Conservation (phyloP, 2,329 filamentous ascomycete species). For the Penicillium sp. region DNA sequence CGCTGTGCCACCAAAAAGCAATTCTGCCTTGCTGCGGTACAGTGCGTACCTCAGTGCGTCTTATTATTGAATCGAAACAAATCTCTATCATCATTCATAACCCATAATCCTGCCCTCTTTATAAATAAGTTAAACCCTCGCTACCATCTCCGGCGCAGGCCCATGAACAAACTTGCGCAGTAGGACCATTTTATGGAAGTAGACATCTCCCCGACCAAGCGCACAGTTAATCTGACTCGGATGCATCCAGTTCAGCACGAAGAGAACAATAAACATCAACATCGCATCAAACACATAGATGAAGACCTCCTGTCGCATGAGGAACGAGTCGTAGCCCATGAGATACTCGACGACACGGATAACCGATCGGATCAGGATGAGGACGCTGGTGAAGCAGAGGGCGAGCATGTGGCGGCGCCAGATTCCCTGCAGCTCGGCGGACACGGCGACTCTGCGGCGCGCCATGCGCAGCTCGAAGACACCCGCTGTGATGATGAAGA, state of each 20-base stretch:
- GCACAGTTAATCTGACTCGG: slow-evolving; percentile 32
- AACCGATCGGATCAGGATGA: slow-evolving; percentile 38
- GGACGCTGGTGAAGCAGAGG: slow-evolving; percentile 28
- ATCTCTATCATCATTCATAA: background rate
- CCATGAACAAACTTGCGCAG: slow-evolving; percentile 20
- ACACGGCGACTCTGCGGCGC: slow-evolving; percentile 33
- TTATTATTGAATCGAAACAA: background rate
- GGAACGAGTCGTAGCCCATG: slow-evolving; percentile 35
- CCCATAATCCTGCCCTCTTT: background rate
- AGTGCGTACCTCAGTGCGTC: too few species aligned
- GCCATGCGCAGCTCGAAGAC: slow-evolving; percentile 36
- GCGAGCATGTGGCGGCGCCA: slow-evolving; percentile 46
- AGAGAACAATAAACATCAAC: slow-evolving; percentile 35
- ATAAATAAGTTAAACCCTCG: background rate
- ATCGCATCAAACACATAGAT: slow-evolving; percentile 41
- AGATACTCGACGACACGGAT: slow-evolving; percentile 39
- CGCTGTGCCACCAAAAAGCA: too few species aligned
- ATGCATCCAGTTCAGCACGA: slow-evolving; percentile 29
- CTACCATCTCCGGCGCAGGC: slow-evolving; percentile 9
- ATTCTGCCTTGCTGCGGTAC: too few species aligned
- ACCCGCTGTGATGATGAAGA: slow-evolving; percentile 32
- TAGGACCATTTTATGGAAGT: slow-evolving; percentile 23
- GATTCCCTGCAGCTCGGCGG: slow-evolving; percentile 23
- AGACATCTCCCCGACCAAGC: slow-evolving; percentile 27
- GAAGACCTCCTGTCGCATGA: slow-evolving; percentile 37